Base-by-base conservation (phyloP, 768 basidiomycete genomes). In the Agaricus bisporus region DNA sequence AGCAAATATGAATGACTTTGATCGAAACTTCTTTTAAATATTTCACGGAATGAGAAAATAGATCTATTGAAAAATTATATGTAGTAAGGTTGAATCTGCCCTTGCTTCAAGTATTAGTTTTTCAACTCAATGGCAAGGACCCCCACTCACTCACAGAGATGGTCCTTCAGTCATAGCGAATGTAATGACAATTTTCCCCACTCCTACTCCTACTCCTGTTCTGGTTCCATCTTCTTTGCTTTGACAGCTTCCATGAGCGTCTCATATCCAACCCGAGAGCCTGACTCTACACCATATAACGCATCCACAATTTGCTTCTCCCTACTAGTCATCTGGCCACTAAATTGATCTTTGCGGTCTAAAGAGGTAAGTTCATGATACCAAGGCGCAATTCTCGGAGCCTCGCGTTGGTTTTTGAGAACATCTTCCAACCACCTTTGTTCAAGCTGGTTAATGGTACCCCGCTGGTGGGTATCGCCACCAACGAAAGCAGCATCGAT, bases 401-500 rank as follows among this genome's bases (percentile, higher is more conserved):
- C 65, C 9, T 54, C 50, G 32, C 70, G 61, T 45, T 68, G 63
- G 1, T 49, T 29, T 4, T 61, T 49, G 45, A 72, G 54, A 2
- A 57, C 47, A 0, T 44, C 20, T 46, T 61, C 51, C 68, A 50
- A 37, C 60, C 56, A 25, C 42, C 56, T 15, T 65, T 44, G 15
- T 54, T 54, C 20, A 60, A 51, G n/a, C 56, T 26, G n/a, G 51
- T 43, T 47, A 41, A 22, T 12, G 26, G 41, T 42, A 10, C 51
- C n/a, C 38, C 46, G 41, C 41, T 37, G 39, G 35, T 52, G 12
- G 49, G 51, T 42, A 11, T 63, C 56, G 4, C 8, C 8, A 6
- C 8, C 32, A 32, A 32, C 4, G 60, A 91, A 90, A 1, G 82
- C 82, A 14, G 76, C 66, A 68, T 89, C 85, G 51, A 91, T 90